phyloP scores from a whole-genome alignment of 2,329 filamentous ascomycete species.

The Eutypa lata region DNA sequence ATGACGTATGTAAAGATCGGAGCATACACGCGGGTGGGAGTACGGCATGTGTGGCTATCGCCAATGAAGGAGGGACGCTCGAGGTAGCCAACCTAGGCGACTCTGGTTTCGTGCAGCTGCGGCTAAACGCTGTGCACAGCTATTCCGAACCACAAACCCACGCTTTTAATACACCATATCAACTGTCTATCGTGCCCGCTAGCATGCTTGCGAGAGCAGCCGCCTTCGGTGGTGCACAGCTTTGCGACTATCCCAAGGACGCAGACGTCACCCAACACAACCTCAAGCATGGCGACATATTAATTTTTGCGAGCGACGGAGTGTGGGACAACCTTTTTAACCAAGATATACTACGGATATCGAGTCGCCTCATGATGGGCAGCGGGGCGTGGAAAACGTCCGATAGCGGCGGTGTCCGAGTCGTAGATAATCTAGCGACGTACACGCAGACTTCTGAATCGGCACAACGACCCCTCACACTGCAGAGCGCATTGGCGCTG shows the following conservation, averaged over 20 bases:
- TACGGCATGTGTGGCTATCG: conserved; percentile 85
- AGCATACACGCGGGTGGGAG: conserved; percentile 79
- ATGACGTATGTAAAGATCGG: conserved; percentile 72
- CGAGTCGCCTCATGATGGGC: conserved; percentile 72
- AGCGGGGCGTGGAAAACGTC: conserved; percentile 71
- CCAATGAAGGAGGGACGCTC: conserved; percentile 67
- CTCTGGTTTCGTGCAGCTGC: conserved; percentile 85
- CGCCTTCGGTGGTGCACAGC: conserved; percentile 76
- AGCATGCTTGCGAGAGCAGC: conserved; percentile 75
- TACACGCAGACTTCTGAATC: conserved; percentile 39
- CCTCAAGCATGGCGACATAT: conserved; percentile 84
- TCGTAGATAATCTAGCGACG: conserved; percentile 56
- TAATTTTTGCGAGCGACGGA: conserved; percentile 92
- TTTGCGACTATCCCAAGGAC: conserved; percentile 81
- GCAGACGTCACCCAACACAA: conserved; percentile 74
- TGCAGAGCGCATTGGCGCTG: conserved; percentile 77
- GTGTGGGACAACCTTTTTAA: conserved; percentile 95
- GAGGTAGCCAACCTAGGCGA: conserved; percentile 94
- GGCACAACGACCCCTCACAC: conserved; percentile 39
- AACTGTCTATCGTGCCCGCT: conserved; percentile 83
- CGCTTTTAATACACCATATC: conserved; percentile 95
- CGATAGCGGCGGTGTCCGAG: conserved; percentile 59
- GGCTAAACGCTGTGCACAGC: conserved; percentile 79
- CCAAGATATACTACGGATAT: conserved; percentile 79
- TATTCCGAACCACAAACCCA: conserved; percentile 88